A percentile compares a stretch with the other conserved stretches of the same genome.
These are phyloP conservation scores for Adansonia rubrostipa DNA, from an alignment of 441 rosid species.

Conservation along the genomic window DNA sequence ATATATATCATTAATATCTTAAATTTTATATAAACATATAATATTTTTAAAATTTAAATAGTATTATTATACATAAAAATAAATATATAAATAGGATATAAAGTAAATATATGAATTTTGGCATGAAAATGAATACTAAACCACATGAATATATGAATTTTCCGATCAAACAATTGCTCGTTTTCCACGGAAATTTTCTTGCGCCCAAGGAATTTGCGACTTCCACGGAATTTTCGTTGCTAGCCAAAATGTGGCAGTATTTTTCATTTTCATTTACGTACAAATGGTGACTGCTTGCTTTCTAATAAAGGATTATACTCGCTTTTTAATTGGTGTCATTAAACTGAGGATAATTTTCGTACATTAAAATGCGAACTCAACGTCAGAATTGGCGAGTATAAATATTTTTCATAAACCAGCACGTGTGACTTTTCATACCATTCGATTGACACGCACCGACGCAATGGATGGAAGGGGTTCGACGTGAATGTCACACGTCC, in stretches of 20 bases:
- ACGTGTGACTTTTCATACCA: not conserved
- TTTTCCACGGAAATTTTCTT: not conserved
- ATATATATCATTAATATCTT: too few species aligned
- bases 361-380: too few species aligned
- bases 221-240: not conserved
- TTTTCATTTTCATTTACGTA: too few species aligned
- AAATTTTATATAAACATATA: too few species aligned
- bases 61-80: too few species aligned
- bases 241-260: not conserved
- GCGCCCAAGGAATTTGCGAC: not conserved
- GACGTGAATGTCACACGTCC: conserved; percentile 6
- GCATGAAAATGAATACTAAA: too few species aligned
- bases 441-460: conserved; percentile 10
- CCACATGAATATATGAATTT: not conserved
- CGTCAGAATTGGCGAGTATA: not conserved
- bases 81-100: too few species aligned
- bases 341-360: not conserved
- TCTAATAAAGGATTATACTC: not conserved
- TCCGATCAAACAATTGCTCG: not conserved
- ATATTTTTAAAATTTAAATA: too few species aligned
- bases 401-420: not conserved
- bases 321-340: not conserved
- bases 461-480: not conserved
- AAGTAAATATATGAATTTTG: too few species aligned
- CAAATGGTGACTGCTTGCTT: not conserved